phyloP scores from a whole-genome alignment of 768 basidiomycete species.

The Russula olivacea region DNA sequence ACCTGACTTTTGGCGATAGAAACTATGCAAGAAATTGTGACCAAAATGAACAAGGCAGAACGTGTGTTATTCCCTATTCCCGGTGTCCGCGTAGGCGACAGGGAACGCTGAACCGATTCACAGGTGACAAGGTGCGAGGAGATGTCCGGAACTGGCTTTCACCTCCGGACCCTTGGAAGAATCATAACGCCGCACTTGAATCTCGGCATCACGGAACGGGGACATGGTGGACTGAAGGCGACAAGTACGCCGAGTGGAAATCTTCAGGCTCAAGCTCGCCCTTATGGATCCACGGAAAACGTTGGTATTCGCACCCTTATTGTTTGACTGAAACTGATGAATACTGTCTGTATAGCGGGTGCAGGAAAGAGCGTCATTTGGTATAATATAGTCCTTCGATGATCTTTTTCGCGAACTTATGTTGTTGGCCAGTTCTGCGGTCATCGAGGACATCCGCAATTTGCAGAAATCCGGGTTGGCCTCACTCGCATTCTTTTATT shows the following conservation, averaged over 20 bases:
- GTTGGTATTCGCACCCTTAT: not conserved
- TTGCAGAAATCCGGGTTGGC: not conserved
- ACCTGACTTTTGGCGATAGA: not conserved
- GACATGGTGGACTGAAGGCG: not conserved
- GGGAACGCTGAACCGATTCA: not conserved
- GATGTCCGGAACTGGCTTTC: not conserved
- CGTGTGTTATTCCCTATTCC: not conserved
- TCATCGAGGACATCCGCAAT: not conserved
- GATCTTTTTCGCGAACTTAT: not conserved
- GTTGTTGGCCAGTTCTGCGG: not conserved
- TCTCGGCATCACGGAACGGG: not conserved
- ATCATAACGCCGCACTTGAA: not conserved
- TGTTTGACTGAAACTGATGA: not conserved
- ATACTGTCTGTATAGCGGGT: not conserved
- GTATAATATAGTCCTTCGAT: not conserved
- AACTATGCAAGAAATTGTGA: not conserved
- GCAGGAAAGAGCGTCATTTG: conserved; percentile 2
- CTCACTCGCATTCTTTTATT: conserved; percentile 3
- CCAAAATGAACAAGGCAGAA: not conserved
- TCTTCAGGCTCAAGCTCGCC: not conserved
- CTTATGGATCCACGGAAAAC: conserved; percentile 10
- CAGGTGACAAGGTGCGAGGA: not conserved
- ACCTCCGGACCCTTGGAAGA: conserved; percentile 7
- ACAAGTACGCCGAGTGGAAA: conserved; percentile 1
- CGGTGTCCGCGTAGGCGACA: no score